Percentiles rank a stretch among this genome's conserved stretches.
Conservation (phyloP, 345 rosid species). For the Eucalyptus globulus region DNA sequence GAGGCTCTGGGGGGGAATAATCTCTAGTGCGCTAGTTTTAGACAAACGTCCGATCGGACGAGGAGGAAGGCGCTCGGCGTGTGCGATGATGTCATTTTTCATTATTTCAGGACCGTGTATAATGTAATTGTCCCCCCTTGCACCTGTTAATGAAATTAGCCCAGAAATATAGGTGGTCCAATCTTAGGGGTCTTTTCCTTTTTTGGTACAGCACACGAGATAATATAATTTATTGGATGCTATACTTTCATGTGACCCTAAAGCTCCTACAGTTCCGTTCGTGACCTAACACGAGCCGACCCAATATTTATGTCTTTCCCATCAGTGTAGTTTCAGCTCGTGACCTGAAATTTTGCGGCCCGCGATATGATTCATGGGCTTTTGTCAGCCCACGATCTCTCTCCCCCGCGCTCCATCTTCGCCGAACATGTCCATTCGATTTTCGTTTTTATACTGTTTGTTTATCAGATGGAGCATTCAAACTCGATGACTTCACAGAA, state of each 20-base stretch:
- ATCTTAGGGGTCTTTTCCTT: neutral
- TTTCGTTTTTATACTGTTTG: neutral
- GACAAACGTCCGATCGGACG: neutral
- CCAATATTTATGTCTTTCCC: neutral
- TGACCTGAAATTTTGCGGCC: neutral
- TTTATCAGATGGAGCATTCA: neutral
- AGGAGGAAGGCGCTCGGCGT: neutral
- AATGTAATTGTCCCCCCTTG: neutral
- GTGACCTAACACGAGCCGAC: neutral
- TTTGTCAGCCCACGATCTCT: neutral
- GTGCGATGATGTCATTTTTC: neutral
- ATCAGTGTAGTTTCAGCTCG: neutral
- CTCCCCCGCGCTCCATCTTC: neutral
- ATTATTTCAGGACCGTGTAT: neutral
- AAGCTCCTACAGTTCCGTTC: neutral
- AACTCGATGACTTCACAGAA: neutral
- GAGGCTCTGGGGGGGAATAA: neutral
- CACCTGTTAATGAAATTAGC: neutral
- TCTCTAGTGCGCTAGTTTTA: neutral
- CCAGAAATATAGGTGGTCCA: neutral
- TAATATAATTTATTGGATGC: neutral
- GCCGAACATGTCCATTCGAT: neutral
- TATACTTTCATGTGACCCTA: neutral
- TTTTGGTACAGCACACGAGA: neutral
- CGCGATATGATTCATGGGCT: neutral